Conservation (phyloP, 1,284 basidiomycete genomes). For the Fomitopsis schrenkii region DNA sequence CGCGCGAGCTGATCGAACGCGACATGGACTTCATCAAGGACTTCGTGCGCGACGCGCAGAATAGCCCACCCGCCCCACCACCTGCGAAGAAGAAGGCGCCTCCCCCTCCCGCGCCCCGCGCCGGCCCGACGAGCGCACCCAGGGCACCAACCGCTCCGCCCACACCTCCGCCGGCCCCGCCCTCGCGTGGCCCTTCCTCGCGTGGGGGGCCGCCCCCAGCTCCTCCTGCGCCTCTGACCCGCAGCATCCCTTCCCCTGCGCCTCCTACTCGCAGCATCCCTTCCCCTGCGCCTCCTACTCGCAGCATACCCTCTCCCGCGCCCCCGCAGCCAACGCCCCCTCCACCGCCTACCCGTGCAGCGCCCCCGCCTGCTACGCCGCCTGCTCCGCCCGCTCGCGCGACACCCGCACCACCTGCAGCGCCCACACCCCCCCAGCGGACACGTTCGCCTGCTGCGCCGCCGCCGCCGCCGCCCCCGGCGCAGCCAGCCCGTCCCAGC, state of each 20-base stretch:
- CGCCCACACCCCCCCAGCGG: conserved; percentile 29
- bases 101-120: conserved; percentile 53
- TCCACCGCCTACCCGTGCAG: conserved; percentile 6
- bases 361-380: conserved; percentile 25
- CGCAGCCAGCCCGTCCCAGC: conserved; percentile 28
- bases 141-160: conserved; percentile 17
- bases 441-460: conserved; percentile 31
- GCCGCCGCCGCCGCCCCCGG: conserved; percentile 26
- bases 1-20: conserved; percentile 56
- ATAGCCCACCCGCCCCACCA: conserved; percentile 23
- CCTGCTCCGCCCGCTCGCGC: conserved; percentile 25
- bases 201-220: conserved; percentile 29
- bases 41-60: conserved; percentile 66
- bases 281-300: conserved; percentile 29
- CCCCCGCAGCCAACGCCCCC: conserved; percentile 22
- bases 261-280: conserved; percentile 30
- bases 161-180: conserved; percentile 20
- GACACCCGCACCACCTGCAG: conserved; percentile 25
- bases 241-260: conserved; percentile 28
- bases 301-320: conserved; percentile 28
- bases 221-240: conserved; percentile 30
- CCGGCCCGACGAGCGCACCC: conserved; percentile 30
- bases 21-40: conserved; percentile 91
- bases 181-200: conserved; percentile 31
- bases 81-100: conserved; percentile 43